phyloP scores from a whole-genome alignment of 495 filamentous ascomycete species.

The Talaromyces thailandensis region DNA sequence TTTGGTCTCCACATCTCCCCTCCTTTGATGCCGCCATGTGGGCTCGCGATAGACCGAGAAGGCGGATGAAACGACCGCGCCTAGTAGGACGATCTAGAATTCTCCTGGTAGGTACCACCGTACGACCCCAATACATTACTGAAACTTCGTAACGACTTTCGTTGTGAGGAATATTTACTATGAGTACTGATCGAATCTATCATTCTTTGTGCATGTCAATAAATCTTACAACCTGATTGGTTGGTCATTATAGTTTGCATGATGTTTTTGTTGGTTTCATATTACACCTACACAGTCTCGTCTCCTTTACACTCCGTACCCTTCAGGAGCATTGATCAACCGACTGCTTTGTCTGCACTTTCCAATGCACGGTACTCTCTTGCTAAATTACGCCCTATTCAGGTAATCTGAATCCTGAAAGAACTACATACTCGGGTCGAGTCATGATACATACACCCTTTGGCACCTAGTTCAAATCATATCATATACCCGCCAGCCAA shows the following conservation, averaged over 20 bases:
- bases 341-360: neutral
- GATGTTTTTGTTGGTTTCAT: neutral
- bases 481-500: neutral
- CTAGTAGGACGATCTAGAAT: conserved; percentile 5
- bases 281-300: neutral
- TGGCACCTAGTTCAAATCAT: neutral
- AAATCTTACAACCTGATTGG: neutral
- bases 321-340: neutral
- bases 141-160: neutral
- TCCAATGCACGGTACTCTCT: neutral
- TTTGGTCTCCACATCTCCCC: neutral
- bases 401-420: neutral
- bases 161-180: neutral
- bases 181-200: neutral
- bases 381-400: neutral
- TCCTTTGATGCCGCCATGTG: conserved; percentile 4
- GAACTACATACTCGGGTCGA: neutral
- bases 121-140: neutral
- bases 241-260: neutral
- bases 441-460: neutral
- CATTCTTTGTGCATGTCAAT: neutral
- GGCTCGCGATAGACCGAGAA: neutral
- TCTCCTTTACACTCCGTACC: neutral
- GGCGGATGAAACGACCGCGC: conserved; percentile 6
- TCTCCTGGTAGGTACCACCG: neutral